These are phyloP conservation scores for Elongisporangium prolatum DNA, from an alignment of 352 stramenopile genomes.

Conservation along the genomic window DNA sequence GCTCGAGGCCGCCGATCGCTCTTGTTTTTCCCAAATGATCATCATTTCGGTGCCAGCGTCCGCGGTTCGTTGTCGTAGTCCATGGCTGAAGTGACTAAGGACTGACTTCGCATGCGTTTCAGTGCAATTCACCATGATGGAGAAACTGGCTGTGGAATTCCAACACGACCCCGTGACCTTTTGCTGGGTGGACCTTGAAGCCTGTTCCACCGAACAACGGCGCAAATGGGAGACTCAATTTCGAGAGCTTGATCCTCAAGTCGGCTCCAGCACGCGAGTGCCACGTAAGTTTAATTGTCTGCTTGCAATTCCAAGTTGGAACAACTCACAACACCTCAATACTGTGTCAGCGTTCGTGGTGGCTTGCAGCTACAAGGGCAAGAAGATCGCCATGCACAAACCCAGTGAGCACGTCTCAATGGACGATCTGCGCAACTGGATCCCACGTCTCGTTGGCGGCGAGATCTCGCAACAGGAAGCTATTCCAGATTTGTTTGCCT, in stretches of 20 bases:
- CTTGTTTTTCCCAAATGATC: conserved; percentile 57
- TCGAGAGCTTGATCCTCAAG: not conserved
- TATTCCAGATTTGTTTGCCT: conserved; percentile 28
- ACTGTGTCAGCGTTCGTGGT: conserved; percentile 54
- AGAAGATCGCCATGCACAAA: conserved; percentile 49
- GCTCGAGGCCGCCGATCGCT: conserved; percentile 50
- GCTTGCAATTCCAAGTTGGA: too few relatives aligned
- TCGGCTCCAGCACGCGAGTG: not conserved
- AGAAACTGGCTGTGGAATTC: conserved; percentile 65
- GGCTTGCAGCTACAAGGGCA: conserved; percentile 49
- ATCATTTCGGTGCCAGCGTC: conserved; percentile 38
- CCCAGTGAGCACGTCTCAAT: conserved; percentile 9
- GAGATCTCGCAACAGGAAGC: conserved; percentile 48
- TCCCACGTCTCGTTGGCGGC: conserved; percentile 51
- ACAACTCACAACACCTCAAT: too few relatives aligned
- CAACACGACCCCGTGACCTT: conserved; percentile 71
- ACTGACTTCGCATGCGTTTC: conserved; percentile 1
- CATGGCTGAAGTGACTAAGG: not conserved
- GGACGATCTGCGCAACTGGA: conserved; percentile 52
- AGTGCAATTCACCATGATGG: conserved; percentile 71
- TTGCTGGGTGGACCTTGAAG: conserved; percentile 63
- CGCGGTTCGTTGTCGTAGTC: conserved; percentile 26
- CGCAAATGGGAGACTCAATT: conserved; percentile 50
- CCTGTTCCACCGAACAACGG: conserved; percentile 18
- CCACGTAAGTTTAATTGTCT: conserved; percentile 32